These are phyloP conservation scores for Nannizziopsis barbatae DNA, from an alignment of 2,329 filamentous ascomycete genomes.

Conservation along the genomic window DNA sequence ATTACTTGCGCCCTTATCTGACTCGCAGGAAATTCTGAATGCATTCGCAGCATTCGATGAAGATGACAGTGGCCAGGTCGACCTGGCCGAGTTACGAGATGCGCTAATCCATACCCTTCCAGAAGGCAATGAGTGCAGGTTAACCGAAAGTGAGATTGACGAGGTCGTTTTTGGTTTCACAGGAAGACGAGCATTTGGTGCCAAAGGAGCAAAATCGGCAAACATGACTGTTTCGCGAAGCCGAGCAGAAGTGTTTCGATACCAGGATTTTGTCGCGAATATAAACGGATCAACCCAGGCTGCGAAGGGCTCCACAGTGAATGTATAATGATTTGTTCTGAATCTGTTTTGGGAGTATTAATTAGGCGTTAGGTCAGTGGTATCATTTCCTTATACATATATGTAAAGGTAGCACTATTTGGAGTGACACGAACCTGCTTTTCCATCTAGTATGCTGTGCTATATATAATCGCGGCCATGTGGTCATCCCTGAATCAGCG, in stretches of 20 bases:
- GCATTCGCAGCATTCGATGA: slow-evolving; percentile 94
- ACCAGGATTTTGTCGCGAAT: slow-evolving; percentile 77
- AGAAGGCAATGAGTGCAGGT: slow-evolving; percentile 51
- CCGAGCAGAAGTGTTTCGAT: slow-evolving; percentile 81
- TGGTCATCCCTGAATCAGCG: too few relatives aligned
- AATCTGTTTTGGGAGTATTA: neutral
- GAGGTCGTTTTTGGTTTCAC: slow-evolving; percentile 79
- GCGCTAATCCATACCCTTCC: slow-evolving; percentile 72
- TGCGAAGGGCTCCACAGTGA: neutral
- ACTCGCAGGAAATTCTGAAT: slow-evolving; percentile 67
- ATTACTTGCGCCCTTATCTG: slow-evolving; percentile 62
- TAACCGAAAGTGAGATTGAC: slow-evolving; percentile 68
- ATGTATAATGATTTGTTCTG: neutral
- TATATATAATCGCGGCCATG: too few relatives aligned
- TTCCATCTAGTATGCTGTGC: too few relatives aligned
- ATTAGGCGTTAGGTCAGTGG: neutral
- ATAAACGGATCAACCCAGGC: slow-evolving; percentile 42
- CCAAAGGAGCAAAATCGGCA: slow-evolving; percentile 35
- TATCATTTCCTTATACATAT: neutral
- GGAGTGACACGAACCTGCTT: neutral
- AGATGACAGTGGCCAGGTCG: slow-evolving; percentile 86
- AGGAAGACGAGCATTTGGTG: slow-evolving; percentile 70
- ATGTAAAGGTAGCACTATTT: neutral
- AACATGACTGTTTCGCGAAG: slow-evolving; percentile 44
- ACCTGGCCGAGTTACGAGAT: slow-evolving; percentile 68